Evolutionary conservation across 2,329 filamentous ascomycete species (phyloP).

Genomic region (Hypoxylon sp.): DNA sequence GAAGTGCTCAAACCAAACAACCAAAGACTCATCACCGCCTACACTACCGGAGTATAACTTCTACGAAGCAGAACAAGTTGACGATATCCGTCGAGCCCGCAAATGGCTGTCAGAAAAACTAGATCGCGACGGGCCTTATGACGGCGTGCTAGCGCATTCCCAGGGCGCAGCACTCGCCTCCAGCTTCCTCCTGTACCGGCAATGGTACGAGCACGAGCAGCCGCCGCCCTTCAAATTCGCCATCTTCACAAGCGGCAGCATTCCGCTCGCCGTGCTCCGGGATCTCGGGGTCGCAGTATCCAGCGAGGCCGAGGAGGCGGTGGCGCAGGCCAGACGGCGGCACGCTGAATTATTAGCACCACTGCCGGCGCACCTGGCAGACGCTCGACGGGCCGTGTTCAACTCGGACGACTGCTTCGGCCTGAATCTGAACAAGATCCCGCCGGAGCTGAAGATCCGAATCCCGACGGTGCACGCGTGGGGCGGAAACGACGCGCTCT

Average conservation of each 20-base stretch:
- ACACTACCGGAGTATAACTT: slow-evolving; percentile 25
- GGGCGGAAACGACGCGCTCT: slow-evolving; percentile 39
- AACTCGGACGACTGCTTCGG: slow-evolving; percentile 47
- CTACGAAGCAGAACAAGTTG: slow-evolving; percentile 32
- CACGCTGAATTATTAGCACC: slow-evolving; percentile 28
- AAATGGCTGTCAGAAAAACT: slow-evolving; percentile 50
- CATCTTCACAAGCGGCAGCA: slow-evolving; percentile 52
- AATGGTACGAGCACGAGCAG: slow-evolving; percentile 44
- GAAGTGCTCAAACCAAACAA: slow-evolving; percentile 6
- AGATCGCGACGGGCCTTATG: slow-evolving; percentile 39
- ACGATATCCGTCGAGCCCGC: slow-evolving; percentile 48
- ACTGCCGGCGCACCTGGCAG: slow-evolving; percentile 27
- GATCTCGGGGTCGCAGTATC: slow-evolving; percentile 49
- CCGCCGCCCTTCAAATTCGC: slow-evolving; percentile 50
- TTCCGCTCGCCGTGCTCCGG: slow-evolving; percentile 48
- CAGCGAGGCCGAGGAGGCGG: slow-evolving; percentile 41
- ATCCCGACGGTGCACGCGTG: slow-evolving; percentile 46
- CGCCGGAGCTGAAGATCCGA: slow-evolving; percentile 43
- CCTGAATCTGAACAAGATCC: slow-evolving; percentile 43
- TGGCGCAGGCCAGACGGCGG: slow-evolving; percentile 39
- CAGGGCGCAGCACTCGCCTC: slow-evolving; percentile 50
- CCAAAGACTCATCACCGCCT: slow-evolving; percentile 11
- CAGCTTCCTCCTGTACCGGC: slow-evolving; percentile 52
- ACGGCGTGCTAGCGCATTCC: slow-evolving; percentile 42
- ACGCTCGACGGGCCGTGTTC: slow-evolving; percentile 39